phyloP scores from a whole-genome alignment of 2,329 filamentous ascomycete species.

The Ophiostoma piceae region DNA sequence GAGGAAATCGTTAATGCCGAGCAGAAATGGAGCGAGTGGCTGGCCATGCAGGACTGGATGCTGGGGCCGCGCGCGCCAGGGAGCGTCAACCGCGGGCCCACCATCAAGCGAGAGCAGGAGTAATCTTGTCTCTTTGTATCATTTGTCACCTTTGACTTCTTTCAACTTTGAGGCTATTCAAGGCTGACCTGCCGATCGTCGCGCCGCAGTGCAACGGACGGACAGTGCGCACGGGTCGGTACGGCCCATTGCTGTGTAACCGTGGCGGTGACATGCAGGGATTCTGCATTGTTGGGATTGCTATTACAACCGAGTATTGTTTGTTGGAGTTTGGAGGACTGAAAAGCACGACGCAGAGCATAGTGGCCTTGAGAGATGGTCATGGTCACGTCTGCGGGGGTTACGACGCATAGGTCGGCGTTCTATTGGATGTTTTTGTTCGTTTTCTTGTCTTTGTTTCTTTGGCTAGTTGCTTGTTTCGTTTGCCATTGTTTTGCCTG shows the following conservation, averaged over 20 bases:
- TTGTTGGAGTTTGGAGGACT: neutral
- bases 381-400: neutral
- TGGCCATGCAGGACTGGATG: constrained; percentile 99
- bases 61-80: constrained; percentile 48
- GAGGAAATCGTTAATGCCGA: constrained; percentile 80
- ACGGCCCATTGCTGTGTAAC: neutral
- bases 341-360: constrained; percentile 1
- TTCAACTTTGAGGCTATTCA: too few species aligned
- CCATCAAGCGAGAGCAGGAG: constrained; percentile 7
- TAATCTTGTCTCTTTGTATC: neutral
- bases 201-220: neutral
- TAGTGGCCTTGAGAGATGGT: neutral
- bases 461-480: neutral
- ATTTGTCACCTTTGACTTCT: too few species aligned
- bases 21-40: constrained; percentile 85
- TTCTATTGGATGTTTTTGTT: neutral
- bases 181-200: too few species aligned
- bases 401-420: neutral
- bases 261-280: neutral
- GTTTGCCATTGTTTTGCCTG: neutral
- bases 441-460: neutral
- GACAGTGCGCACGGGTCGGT: neutral
- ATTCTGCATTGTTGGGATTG: neutral
- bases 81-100: neutral
- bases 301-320: neutral